Conservation (phyloP, 2,329 filamentous ascomycete species). For the Sphaerulina musiva region DNA sequence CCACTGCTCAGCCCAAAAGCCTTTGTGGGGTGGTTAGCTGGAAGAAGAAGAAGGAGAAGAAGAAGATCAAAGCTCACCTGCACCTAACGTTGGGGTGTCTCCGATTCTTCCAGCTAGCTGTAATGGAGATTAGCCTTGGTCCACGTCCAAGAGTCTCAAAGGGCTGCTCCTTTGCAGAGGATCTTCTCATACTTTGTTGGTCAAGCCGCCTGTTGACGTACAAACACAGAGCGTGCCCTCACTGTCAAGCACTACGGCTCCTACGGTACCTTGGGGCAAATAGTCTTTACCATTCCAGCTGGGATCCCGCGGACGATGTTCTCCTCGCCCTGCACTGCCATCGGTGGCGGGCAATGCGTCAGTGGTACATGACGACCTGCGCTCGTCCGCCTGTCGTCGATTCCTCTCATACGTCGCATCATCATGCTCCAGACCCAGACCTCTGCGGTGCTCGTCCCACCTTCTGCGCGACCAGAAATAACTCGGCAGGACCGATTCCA, state of each 20-base stretch:
- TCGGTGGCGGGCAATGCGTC: neutral
- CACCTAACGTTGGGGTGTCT: conserved; percentile 66
- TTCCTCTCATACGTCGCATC: conserved; percentile 39
- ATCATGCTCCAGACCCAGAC: conserved; percentile 42
- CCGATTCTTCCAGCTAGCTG: conserved; percentile 69
- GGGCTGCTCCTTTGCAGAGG: neutral
- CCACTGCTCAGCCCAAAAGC: conserved; percentile 90
- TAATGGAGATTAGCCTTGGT: neutral
- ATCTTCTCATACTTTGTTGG: conserved; percentile 56
- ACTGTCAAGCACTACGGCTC: conserved; percentile 73
- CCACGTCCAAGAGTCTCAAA: neutral
- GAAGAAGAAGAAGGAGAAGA: neutral
- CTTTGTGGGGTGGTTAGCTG: conserved; percentile 44
- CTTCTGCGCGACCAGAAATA: conserved; percentile 75
- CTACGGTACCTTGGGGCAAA: conserved; percentile 76
- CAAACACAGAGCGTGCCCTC: conserved; percentile 64
- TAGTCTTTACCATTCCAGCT: conserved; percentile 57
- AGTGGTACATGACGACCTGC: neutral
- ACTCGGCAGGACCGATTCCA: conserved; percentile 60
- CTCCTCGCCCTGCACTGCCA: too few species aligned
- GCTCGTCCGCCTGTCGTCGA: conserved; percentile 34
- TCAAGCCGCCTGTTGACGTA: conserved; percentile 68
- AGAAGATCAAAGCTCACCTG: neutral
- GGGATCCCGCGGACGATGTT: neutral
- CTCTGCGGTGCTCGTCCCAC: conserved; percentile 70